Evolutionary conservation across 331 rosid species (phyloP).

Genomic region (Rosa hybrid): DNA sequence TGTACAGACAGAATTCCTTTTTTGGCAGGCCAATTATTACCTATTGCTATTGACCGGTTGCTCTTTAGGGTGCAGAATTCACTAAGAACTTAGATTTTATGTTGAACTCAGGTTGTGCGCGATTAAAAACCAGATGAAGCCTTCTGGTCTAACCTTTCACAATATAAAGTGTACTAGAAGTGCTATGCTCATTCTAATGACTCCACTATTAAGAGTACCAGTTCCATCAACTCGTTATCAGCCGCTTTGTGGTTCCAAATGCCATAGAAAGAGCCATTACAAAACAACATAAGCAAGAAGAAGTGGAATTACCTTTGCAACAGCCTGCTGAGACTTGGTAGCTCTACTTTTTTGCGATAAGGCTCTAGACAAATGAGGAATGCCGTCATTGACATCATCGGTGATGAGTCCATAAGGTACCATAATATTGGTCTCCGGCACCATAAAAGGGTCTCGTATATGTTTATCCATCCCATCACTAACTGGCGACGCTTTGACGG

Average conservation of each 20-base stretch:
- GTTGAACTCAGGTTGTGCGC: neutral
- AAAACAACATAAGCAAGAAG: neutral
- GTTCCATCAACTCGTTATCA: slow-evolving; percentile 7
- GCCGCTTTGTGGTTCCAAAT: neutral
- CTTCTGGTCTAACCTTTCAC: neutral
- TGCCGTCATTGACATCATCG: slow-evolving; percentile 84
- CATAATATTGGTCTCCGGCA: slow-evolving; percentile 44
- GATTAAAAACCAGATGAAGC: neutral
- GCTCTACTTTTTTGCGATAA: slow-evolving; percentile 75
- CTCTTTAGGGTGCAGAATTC: neutral
- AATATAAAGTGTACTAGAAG: neutral
- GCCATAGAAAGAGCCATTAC: neutral
- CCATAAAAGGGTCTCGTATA: slow-evolving; percentile 60
- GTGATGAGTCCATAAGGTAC: slow-evolving; percentile 46
- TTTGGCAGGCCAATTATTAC: neutral
- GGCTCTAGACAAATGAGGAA: slow-evolving; percentile 74
- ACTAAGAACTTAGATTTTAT: neutral
- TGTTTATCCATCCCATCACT: slow-evolving; percentile 55
- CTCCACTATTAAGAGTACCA: neutral
- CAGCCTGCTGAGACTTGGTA: slow-evolving; percentile 39
- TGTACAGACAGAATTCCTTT: neutral
- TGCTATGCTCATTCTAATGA: neutral
- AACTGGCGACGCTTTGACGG: slow-evolving; percentile 47
- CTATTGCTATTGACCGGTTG: neutral
- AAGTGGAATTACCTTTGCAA: slow-evolving; percentile 19